phyloP scores from a whole-genome alignment of 805 yeast genomes.

The Kuraishia cidri region DNA sequence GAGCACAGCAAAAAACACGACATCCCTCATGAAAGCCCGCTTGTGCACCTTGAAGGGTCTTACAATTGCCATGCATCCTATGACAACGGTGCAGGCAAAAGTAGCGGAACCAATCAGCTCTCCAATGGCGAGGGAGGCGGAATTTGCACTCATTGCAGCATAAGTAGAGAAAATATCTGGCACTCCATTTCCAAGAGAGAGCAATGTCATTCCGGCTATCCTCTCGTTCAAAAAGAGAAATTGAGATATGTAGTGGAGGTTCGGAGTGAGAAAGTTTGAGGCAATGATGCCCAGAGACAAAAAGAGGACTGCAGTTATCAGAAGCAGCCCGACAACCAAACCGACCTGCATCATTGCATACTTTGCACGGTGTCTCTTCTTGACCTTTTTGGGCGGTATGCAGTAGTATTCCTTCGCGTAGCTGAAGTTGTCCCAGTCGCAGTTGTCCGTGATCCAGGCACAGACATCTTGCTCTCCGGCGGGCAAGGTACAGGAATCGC shows the following conservation, averaged over 20 bases:
- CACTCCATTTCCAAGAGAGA: slow-evolving; percentile 89
- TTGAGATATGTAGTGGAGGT: slow-evolving; percentile 56
- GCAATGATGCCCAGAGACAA: slow-evolving; percentile 70
- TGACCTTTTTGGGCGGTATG: slow-evolving; percentile 1
- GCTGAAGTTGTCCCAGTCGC: slow-evolving; percentile 9
- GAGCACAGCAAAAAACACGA: slow-evolving; percentile 43
- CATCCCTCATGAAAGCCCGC: slow-evolving; percentile 49
- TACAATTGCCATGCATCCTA: slow-evolving; percentile 38
- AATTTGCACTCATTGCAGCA: slow-evolving; percentile 67
- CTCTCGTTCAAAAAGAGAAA: slow-evolving; percentile 61
- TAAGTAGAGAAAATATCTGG: slow-evolving; percentile 86
- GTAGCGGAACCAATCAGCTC: slow-evolving; percentile 46
- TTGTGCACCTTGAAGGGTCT: slow-evolving; percentile 41
- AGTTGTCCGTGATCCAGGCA: slow-evolving; percentile 9
- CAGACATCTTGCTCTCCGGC: no score
- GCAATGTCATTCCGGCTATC: slow-evolving; percentile 75
- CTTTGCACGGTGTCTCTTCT: slow-evolving; percentile 3
- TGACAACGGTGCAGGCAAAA: slow-evolving; percentile 41
- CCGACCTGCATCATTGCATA: slow-evolving; percentile 4
- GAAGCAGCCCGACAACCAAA: slow-evolving; percentile 5
- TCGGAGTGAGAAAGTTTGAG: slow-evolving; percentile 76
- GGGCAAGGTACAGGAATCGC: no score
- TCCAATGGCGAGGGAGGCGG: slow-evolving; percentile 45
- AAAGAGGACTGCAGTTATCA: slow-evolving; percentile 33
- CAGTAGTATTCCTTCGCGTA: slow-evolving; percentile 17